Evolutionary conservation across 164 flowering plant genomes (phyloP), one percentile per base, ranked within the genome.

Genomic region (Tetracentron sinense): DNA sequence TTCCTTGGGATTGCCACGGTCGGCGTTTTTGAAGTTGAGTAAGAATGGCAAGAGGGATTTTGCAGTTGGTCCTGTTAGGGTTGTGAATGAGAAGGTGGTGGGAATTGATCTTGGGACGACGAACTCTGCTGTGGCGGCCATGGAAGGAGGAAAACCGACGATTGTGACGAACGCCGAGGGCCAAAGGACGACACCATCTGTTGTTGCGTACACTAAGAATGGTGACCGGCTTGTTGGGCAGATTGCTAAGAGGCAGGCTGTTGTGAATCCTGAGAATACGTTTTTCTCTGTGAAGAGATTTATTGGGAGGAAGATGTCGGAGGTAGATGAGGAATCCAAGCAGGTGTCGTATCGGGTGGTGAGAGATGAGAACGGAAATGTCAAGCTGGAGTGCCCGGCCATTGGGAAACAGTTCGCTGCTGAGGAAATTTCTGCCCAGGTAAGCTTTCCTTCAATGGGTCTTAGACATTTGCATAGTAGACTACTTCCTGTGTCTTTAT

Each of bases 191-290:
- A 92, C 98, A 29, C 98, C 98, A 20, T 90, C 98, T 0, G 98
- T 93, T 33, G 98, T 93, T 22, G 98, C 98, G 5, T 93, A 93
- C 66, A 90, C 98, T 0, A 93, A 90, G 77, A 79, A 62, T 44
- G 97, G 97, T 0, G 97, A 90, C 46, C 65, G 90, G 64, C 72
- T 92, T 12, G 98, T 90, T 2, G 96, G 98, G 0, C 98, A 92
- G 82, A 90, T 92, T 70, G 98, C 96, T 21, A 93, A 93, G 83
- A 72, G 97, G 62, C 97, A 90, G 67, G 94, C 97, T 1, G 97
- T 90, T 11, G 97, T 90, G 29, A 90, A 90, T 71, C 94, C 97
- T 0, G 92, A 88, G 78, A 90, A 90, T 64, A 90, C 97, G 20
- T 90, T 90, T 69, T 90, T 84, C 61, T 83, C 88, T 19, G 92